Percentiles rank a stretch among this genome's conserved stretches.
Conservation (phyloP, 805 yeast species). For the Candida morakotiae region DNA sequence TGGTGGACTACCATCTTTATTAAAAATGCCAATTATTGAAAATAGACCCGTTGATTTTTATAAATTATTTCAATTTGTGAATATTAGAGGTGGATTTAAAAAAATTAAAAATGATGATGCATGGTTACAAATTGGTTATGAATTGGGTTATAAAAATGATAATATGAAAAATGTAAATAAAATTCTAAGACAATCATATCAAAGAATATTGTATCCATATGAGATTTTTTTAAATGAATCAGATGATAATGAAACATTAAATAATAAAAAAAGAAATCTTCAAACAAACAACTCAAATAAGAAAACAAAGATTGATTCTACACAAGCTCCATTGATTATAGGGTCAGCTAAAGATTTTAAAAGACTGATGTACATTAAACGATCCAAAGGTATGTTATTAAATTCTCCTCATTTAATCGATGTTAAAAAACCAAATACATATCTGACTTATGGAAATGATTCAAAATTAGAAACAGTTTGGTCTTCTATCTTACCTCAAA, state of each 20-base stretch:
- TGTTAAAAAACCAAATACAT: conserved; percentile 25
- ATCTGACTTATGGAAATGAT: conserved; percentile 8
- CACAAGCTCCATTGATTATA: conserved; percentile 33
- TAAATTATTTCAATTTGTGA: conserved; percentile 53
- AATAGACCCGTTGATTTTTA: conserved; percentile 63
- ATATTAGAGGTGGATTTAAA: conserved; percentile 61
- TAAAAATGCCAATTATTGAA: conserved; percentile 62
- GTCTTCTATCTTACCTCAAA: conserved; percentile 15
- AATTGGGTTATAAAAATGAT: conserved; percentile 69
- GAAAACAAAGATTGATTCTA: neutral
- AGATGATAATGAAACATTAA: neutral
- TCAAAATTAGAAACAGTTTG: conserved; percentile 9
- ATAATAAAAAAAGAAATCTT: neutral
- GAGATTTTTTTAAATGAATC: conserved; percentile 14
- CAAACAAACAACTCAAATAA: conserved; percentile 1
- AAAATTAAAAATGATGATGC: conserved; percentile 59
- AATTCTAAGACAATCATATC: conserved; percentile 58
- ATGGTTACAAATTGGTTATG: conserved; percentile 85
- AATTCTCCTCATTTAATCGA: conserved; percentile 48
- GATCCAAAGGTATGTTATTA: conserved; percentile 49
- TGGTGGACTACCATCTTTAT: conserved; percentile 21
- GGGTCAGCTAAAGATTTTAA: conserved; percentile 44
- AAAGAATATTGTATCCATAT: conserved; percentile 34
- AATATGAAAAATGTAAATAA: conserved; percentile 70
- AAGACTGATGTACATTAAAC: conserved; percentile 43